Evolutionary conservation across 805 yeast genomes (phyloP), one percentile per base, ranked within the genome.

Genomic region (Saturnispora besseyi): DNA sequence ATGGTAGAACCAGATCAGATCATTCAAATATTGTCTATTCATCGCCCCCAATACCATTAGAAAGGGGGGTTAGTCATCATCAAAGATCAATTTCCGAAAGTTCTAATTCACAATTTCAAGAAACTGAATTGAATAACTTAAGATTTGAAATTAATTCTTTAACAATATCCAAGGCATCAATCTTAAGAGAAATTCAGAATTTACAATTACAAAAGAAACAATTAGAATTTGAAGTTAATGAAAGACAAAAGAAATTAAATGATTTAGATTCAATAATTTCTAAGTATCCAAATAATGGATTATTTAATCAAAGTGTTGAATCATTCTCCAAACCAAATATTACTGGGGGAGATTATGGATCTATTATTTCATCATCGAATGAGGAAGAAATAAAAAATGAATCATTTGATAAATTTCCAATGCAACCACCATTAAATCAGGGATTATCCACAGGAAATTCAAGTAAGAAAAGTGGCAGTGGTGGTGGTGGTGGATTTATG

Each of bases 171-270:
- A 78, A 75, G 54, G 70, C 73, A 2, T 62, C 62, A 5, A 55
- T 82, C 33, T 51, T 68, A 21, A 69, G 66, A 41, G 88, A 84
- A 37, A 71, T 84, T 12, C 74, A 71, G 44, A 73, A 67, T 18
- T 66, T 88, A 53, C 72, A 66, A 30, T 52, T 57, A 0, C 74
- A 75, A 44, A 82, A 76, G 63, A 69, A 67, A 32, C 63, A 66
- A 15, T 64, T 87, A 46, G 66, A 64, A 44, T 53, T 57, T 15
- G 87, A 81, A 48, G 65, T 82, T 11, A 7, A 18, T 2, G 65
- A 58, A 5, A 55, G 53, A 46, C 53, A 55, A 13, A 42, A 48
- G n/a, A 37, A 22, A 11, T 46, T 55, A 18, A 54, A 50, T 43
- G 58, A 50, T 22, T 48, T 56, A 43, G 58, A 58, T 48, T 12